Evolutionary conservation across 2,329 filamentous ascomycete species (phyloP).

Genomic region (Huntiella omanensis): DNA sequence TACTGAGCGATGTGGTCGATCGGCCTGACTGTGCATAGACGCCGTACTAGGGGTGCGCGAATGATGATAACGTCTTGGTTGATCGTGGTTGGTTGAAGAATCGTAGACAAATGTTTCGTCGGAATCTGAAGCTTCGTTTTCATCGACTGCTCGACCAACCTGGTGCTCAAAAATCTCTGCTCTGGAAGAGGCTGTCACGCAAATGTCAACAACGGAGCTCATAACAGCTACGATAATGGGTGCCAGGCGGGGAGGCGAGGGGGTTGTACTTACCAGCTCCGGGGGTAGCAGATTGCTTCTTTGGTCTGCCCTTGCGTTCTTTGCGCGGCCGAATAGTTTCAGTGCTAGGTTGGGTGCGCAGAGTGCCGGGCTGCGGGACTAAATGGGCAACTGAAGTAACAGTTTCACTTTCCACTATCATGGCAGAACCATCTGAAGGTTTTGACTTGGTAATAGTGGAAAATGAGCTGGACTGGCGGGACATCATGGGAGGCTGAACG

Average conservation of each 20-base stretch:
- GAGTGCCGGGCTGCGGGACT: slow-evolving; percentile 37
- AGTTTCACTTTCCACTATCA: slow-evolving; percentile 96
- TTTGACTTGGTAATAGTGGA: slow-evolving; percentile 52
- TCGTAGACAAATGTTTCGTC: slow-evolving; percentile 99
- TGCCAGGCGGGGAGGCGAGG: slow-evolving; percentile 3
- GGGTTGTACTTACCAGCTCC: slow-evolving; percentile 46
- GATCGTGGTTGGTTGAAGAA: slow-evolving; percentile 67
- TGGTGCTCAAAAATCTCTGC: slow-evolving; percentile 97
- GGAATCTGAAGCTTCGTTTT: slow-evolving; percentile 89
- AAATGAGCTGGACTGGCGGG: slow-evolving; percentile 43
- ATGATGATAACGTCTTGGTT: slow-evolving; percentile 66
- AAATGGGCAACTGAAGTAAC: slow-evolving; percentile 81
- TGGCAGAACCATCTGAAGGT: slow-evolving; percentile 56
- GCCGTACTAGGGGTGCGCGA: slow-evolving; percentile 89
- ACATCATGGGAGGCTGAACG: slow-evolving; percentile 30
- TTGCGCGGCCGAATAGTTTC: slow-evolving; percentile 92
- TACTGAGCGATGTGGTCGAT: slow-evolving; percentile 34
- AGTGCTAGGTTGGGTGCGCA: slow-evolving; percentile 75
- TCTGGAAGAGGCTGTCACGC: slow-evolving; percentile 62
- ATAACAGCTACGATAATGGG: too few species aligned
- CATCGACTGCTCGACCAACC: slow-evolving; percentile 86
- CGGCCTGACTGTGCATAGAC: slow-evolving; percentile 55
- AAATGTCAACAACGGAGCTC: neutral
- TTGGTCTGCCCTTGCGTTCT: slow-evolving; percentile 62
- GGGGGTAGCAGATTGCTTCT: slow-evolving; percentile 58